Evolutionary conservation across 768 basidiomycete genomes (phyloP), one percentile per base, ranked within the genome.

Genomic region (Mycena alexandri): DNA sequence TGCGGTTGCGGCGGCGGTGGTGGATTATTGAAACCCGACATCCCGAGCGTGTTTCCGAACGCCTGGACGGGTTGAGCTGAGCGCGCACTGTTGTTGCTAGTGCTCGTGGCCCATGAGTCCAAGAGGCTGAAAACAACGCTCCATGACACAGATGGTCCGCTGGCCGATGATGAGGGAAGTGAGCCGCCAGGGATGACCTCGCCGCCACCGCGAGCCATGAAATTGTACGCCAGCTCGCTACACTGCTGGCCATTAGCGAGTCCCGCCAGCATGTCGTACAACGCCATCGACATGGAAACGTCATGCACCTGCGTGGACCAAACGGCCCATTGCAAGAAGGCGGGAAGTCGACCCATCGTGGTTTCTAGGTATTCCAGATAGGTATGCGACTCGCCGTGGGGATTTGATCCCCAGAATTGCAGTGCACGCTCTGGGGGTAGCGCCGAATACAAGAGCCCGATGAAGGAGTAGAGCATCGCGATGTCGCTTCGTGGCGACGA

Each of bases 261-360:
- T 22, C 96, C 94, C 10, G 87, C 83, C 34, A 98, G 81, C 96
- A 96, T 96, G 72, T 96, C 93, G 75, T 94, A 95, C 57, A 95
- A 78, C 0, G 93, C 93, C 71, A 89, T 90, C 44, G 90, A 84
- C 88, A 94, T 90, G 1, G 87, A 86, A 8, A 86, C 74, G 67
- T 94, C 93, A 65, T 90, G 87, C 6, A 86, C 83, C 62, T 94
- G 89, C 1, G 93, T 93, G 1, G 92, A 92, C 92, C 92, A 93
- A 11, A 93, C 88, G 0, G 93, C 93, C 95, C 95, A 97, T 64
- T 94, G 93, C 53, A 97, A 80, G 76, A 97, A 96, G 2, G 89
- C 85, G 1, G 89, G 88, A 0, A 94, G 81, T 65, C 89, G 86
- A 2, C 87, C 89, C 25, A 85, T 78, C 2, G 84, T 87, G n/a